These are phyloP conservation scores for Mycosarcoma maydis DNA, from an alignment of 1,284 basidiomycete genomes.

Conservation along the genomic window DNA sequence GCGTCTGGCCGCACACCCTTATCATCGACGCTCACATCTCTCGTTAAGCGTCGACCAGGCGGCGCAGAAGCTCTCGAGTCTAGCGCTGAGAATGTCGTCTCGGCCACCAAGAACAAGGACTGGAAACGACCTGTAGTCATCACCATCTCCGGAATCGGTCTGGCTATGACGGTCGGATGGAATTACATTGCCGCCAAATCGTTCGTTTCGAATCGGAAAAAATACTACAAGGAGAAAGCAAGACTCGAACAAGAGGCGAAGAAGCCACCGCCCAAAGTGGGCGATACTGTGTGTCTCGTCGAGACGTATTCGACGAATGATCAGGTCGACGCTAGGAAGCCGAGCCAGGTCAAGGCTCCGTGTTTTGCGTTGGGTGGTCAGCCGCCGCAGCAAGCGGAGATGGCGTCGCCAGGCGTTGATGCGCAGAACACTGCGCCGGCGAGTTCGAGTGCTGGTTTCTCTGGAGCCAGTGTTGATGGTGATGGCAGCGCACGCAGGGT, in stretches of 20 bases:
- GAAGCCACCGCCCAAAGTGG: slow-evolving; percentile 18
- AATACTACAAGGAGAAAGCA: slow-evolving; percentile 1
- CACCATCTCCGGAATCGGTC: slow-evolving; percentile 5
- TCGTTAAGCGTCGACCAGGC: not conserved
- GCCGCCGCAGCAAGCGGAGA: too few species aligned
- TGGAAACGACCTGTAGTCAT: slow-evolving; percentile 33
- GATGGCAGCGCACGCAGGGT: too few species aligned
- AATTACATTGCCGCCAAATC: slow-evolving; percentile 25
- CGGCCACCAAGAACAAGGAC: slow-evolving; percentile 1
- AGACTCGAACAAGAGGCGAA: slow-evolving; percentile 13
- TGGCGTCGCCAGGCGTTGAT: too few species aligned
- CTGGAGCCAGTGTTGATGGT: too few species aligned
- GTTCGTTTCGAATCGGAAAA: slow-evolving; percentile 13
- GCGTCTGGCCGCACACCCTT: not conserved
- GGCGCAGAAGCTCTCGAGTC: not conserved
- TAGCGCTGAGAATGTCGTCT: not conserved
- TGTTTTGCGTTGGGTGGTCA: slow-evolving; percentile 13
- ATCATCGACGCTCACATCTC: too few species aligned
- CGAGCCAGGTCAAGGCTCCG: slow-evolving; percentile 6
- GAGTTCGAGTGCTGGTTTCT: too few species aligned
- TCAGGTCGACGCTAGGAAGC: slow-evolving; percentile 29
- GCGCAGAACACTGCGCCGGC: too few species aligned
- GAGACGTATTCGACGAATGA: slow-evolving; percentile 21
- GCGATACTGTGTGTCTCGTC: slow-evolving; percentile 26
- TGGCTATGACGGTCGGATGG: slow-evolving; percentile 24